Conservation (phyloP, 2,329 filamentous ascomycete species). For the Monosporascus sp. region DNA sequence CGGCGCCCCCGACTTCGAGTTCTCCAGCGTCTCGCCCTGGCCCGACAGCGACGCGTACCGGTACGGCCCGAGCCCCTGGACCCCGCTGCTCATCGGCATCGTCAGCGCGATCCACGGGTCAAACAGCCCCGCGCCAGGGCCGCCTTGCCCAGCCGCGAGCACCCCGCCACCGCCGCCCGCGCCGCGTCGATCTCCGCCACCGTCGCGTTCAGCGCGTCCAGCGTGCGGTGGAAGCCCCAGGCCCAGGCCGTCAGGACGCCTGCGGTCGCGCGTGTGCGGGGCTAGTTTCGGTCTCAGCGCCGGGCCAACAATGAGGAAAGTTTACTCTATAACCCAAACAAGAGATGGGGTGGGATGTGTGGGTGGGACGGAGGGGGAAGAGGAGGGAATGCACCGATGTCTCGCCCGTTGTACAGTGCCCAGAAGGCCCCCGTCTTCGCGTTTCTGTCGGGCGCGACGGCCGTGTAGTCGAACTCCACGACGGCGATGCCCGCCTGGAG, state of each 20-base stretch:
- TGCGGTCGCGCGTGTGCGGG: slow-evolving; percentile 6
- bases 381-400: slow-evolving; percentile 35
- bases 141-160: slow-evolving; percentile 50
- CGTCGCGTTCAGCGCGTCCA: slow-evolving; percentile 45
- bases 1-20: slow-evolving; percentile 45
- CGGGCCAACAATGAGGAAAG: too few relatives aligned
- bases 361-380: not conserved
- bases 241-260: slow-evolving; percentile 50
- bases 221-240: slow-evolving; percentile 49
- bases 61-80: slow-evolving; percentile 51
- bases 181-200: slow-evolving; percentile 39
- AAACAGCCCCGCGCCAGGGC: slow-evolving; percentile 48
- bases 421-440: slow-evolving; percentile 44
- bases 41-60: slow-evolving; percentile 41
- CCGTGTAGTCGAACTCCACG: slow-evolving; percentile 43
- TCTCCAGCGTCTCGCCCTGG: slow-evolving; percentile 41
- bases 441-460: slow-evolving; percentile 44
- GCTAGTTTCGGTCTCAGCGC: not conserved
- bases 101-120: slow-evolving; percentile 49
- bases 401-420: slow-evolving; percentile 42
- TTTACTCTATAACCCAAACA: too few relatives aligned
- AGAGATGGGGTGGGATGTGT: not conserved
- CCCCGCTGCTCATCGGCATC: slow-evolving; percentile 51
- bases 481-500: slow-evolving; percentile 42
- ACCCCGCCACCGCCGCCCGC: slow-evolving; percentile 45